A percentile compares a stretch with the other conserved stretches of the same genome.
These are phyloP conservation scores for Ophiostoma sp. DNA, from an alignment of 2,329 filamentous ascomycete species.

Conservation along the genomic window DNA sequence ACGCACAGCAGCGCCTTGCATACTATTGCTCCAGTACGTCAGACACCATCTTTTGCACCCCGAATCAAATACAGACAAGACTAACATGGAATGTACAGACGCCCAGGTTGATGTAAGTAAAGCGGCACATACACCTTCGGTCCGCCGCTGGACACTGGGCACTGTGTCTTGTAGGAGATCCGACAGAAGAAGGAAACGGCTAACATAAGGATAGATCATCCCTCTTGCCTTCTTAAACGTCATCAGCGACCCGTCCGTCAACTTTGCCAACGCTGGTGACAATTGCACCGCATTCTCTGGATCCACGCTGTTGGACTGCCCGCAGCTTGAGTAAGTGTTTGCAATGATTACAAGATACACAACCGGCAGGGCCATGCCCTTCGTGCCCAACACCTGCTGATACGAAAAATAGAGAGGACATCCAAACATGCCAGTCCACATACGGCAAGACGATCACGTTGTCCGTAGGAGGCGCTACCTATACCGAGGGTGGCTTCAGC, in stretches of 20 bases:
- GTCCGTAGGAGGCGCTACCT: conserved; percentile 70
- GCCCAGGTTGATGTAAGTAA: conserved; percentile 47
- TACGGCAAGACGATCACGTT: conserved; percentile 70
- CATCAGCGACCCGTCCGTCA: conserved; percentile 57
- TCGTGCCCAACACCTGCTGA: neutral
- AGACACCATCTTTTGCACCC: neutral
- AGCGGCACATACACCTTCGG: neutral
- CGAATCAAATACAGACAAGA: neutral
- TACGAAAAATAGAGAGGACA: conserved; percentile 44
- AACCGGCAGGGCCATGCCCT: neutral
- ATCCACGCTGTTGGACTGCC: conserved; percentile 60
- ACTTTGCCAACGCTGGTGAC: conserved; percentile 66
- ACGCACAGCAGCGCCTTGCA: conserved; percentile 55
- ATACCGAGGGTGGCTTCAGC: conserved; percentile 66
- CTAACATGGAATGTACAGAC: conserved; percentile 21
- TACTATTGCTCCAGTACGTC: conserved; percentile 60
- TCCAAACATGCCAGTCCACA: conserved; percentile 59
- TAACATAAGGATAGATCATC: conserved; percentile 50
- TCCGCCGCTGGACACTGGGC: neutral
- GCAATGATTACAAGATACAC: neutral
- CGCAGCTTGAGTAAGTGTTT: conserved; percentile 63
- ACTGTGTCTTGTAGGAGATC: neutral
- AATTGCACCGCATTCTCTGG: conserved; percentile 60
- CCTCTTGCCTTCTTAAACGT: conserved; percentile 63
- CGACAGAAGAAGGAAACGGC: neutral